Conservation (phyloP, 169 alveolate genomes). For the Cryptosporidium ubiquitum region DNA sequence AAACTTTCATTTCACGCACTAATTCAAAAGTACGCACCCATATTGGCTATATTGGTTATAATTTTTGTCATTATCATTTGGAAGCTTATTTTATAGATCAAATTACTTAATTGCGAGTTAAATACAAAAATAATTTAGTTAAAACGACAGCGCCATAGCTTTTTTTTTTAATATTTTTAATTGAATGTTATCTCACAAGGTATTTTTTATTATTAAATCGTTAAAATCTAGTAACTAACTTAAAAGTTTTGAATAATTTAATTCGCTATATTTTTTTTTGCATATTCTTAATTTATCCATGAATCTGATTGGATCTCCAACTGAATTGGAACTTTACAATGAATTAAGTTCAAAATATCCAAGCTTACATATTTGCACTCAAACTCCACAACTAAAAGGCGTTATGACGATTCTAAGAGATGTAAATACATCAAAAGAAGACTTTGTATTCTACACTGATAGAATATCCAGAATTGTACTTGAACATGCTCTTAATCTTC, state of each 20-base stretch:
- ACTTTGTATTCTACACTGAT: conserved; percentile 55
- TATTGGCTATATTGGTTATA: conserved; percentile 38
- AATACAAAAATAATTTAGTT: not conserved
- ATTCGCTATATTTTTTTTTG: not conserved
- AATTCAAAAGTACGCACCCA: conserved; percentile 78
- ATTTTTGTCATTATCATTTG: conserved; percentile 64
- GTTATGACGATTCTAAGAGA: conserved; percentile 69
- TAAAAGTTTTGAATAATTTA: not conserved
- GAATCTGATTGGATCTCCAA: not conserved
- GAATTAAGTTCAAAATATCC: conserved; percentile 32
- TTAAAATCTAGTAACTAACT: not conserved
- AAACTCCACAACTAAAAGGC: conserved; percentile 72
- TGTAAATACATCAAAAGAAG: conserved; percentile 60
- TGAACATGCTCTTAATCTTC: conserved; percentile 64
- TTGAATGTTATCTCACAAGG: not conserved
- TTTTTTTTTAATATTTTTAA: not conserved
- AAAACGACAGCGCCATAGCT: not conserved
- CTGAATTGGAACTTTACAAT: conserved; percentile 15
- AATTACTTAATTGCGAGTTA: not conserved
- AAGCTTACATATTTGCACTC: conserved; percentile 19
- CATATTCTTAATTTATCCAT: not conserved
- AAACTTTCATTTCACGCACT: conserved; percentile 77
- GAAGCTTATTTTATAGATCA: conserved; percentile 21
- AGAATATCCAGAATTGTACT: conserved; percentile 66
- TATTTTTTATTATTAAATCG: not conserved